Percentiles rank a stretch among this genome's conserved stretches.
phyloP scores from a whole-genome alignment of 2,329 filamentous ascomycete genomes.

The Claviceps citrina region DNA sequence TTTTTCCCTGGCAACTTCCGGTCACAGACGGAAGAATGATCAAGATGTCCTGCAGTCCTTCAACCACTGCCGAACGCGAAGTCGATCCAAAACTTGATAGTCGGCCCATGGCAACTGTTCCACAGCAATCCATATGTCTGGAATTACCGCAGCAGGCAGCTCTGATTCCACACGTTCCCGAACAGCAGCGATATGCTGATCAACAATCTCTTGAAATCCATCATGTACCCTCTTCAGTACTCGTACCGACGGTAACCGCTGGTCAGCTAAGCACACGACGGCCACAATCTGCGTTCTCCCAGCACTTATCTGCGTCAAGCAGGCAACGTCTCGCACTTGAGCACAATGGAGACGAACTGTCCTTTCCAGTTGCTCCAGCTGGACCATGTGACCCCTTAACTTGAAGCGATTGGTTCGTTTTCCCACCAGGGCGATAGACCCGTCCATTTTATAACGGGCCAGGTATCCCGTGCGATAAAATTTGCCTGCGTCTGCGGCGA shows the following conservation, averaged over 20 bases:
- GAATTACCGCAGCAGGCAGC: background rate
- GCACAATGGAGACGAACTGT: background rate
- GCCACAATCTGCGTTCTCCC: constrained; percentile 2
- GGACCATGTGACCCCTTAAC: background rate
- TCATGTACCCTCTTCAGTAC: background rate
- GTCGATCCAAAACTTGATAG: background rate
- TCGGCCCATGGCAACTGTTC: background rate
- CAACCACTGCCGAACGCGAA: constrained; percentile 1
- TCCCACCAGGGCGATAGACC: background rate
- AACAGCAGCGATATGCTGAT: background rate
- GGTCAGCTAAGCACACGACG: constrained; percentile 1
- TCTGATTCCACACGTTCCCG: background rate
- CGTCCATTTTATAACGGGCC: background rate
- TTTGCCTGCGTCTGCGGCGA: background rate
- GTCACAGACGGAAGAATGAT: too few species aligned
- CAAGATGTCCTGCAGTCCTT: background rate
- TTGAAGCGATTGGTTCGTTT: constrained; percentile 1
- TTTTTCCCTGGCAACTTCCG: too few species aligned
- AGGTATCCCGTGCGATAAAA: constrained; percentile 1
- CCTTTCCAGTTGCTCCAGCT: constrained; percentile 1
- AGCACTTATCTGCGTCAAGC: constrained; percentile 1
- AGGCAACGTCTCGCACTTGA: background rate
- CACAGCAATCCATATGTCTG: background rate
- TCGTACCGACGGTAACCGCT: background rate
- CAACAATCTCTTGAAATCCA: background rate